Conservation (phyloP, 345 rosid genomes). For the Gossypium turneri region DNA sequence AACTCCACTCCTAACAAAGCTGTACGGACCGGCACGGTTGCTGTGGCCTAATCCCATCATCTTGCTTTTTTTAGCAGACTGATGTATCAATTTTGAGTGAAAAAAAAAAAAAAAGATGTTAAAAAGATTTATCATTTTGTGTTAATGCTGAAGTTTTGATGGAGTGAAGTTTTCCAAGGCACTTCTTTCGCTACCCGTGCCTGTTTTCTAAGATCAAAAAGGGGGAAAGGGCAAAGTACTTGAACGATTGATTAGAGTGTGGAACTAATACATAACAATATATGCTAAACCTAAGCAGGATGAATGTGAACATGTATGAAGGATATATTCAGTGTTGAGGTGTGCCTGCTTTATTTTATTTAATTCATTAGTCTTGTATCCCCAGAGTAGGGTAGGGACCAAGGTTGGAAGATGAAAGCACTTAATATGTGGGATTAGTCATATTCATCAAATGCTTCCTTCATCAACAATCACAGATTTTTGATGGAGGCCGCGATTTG, state of each 20-base stretch:
- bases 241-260: no score
- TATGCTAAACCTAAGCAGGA: neutral
- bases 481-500: no score
- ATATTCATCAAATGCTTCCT: no score
- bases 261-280: no score
- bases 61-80: neutral
- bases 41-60: slow-evolving; percentile 29
- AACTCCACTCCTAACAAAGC: slow-evolving; percentile 28
- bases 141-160: neutral
- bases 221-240: neutral
- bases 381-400: no score
- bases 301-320: no score
- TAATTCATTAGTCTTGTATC: no score
- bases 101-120: neutral
- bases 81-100: slow-evolving; percentile 4
- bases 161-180: slow-evolving; percentile 1
- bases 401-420: no score
- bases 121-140: neutral
- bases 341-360: no score
- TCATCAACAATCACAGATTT: no score
- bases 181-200: neutral
- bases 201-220: neutral
- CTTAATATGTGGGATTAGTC: no score
- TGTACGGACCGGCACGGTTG: slow-evolving; percentile 50
- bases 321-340: no score